Base-by-base conservation (phyloP, 2,329 filamentous ascomycete species). In the Phaeosphaeria sp. region DNA sequence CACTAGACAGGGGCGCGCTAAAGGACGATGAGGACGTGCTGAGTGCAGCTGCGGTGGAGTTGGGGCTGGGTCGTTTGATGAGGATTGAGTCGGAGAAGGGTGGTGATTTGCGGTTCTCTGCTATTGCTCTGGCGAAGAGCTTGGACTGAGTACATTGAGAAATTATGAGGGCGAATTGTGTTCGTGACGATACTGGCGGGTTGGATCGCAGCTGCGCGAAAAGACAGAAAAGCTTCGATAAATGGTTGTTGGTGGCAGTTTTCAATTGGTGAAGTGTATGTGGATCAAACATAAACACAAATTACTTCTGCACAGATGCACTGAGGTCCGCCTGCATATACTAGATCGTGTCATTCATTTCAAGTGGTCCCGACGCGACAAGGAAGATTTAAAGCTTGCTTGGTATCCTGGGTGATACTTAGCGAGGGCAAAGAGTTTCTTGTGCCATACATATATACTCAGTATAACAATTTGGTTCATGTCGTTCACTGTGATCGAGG, bases 11-110 rank as follows among this genome's bases (percentile, higher is more conserved):
- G 7, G 81, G 81, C 2, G 47, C 52, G 46, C 56, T 83, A 46
- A 63, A 53, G 1, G 72, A 77, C 11, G 75, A 73, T 20, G 80
- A 83, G 52, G 81, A 83, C 69, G 72, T 80, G 60, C 65, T 83
- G 55, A 80, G 78, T 58, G 67, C 74, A 55, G 73, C 65, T 48
- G 81, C 80, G 7, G 50, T 83, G 25, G 76, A 79, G 52, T 65
- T 72, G 56, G 80, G 81, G 0, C 60, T 82, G 22, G 71, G 76
- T 15, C 69, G 71, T 52, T 71, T 80, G 60, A 73, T 72, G 62
- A 64, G 58, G 50, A 73, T 80, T 27, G 73, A 77, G 54, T 62
- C 64, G 46, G 72, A 78, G 62, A 73, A 65, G 7, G 69, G 72
- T 2, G 75, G 77, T 0, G 75, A 80, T 58, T 46, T 80, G 41